Percentiles rank a stretch among this genome's conserved stretches.
phyloP scores from a whole-genome alignment of 179 eudicot species.

The Amaranthus tricolor region DNA sequence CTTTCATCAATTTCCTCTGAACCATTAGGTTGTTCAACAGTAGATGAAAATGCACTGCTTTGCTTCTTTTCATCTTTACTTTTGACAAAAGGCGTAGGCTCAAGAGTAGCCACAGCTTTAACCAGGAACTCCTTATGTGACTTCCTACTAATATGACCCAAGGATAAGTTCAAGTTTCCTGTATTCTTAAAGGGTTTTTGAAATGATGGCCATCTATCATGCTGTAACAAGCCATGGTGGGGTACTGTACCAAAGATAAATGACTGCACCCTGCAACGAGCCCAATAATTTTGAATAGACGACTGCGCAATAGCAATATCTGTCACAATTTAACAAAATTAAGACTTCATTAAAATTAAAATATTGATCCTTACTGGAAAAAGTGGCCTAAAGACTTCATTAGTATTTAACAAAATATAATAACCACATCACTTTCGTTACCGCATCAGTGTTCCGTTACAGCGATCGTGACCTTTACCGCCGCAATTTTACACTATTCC shows the following conservation, averaged over 20 bases:
- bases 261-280: conserved; percentile 35
- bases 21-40: conserved; percentile 36
- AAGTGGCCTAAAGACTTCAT: no score
- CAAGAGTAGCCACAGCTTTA: conserved; percentile 72
- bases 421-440: no score
- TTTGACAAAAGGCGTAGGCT: conserved; percentile 36
- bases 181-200: conserved; percentile 38
- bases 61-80: conserved; percentile 28
- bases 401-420: no score
- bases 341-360: conserved; percentile 12
- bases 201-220: conserved; percentile 43
- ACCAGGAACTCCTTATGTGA: conserved; percentile 36
- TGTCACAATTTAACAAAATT: conserved; percentile 27
- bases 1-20: conserved; percentile 51
- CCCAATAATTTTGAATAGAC: conserved; percentile 34
- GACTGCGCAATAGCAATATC: conserved; percentile 75
- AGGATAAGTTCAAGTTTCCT: conserved; percentile 25
- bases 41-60: conserved; percentile 20
- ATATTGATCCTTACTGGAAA: neutral
- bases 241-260: conserved; percentile 29
- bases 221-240: conserved; percentile 25
- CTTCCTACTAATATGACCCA: conserved; percentile 24
- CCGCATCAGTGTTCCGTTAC: no score
- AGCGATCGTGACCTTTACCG: no score
- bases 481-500: no score